phyloP scores from a whole-genome alignment of 345 rosid species.

The Camelina laxa region DNA sequence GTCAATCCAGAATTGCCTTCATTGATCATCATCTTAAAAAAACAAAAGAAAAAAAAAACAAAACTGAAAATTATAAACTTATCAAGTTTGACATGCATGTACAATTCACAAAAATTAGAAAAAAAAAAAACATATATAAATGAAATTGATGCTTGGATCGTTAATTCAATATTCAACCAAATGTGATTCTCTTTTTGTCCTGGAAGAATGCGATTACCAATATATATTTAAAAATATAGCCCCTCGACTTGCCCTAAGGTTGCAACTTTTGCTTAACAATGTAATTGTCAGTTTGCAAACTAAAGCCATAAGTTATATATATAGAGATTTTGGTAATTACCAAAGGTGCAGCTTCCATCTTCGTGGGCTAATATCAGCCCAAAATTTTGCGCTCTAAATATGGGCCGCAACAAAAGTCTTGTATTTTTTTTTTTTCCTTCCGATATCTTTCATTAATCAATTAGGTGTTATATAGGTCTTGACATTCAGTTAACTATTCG shows the following conservation, averaged over 20 bases:
- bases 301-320: too few species aligned
- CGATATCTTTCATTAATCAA: too few species aligned
- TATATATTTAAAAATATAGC: background rate
- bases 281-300: too few species aligned
- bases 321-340: too few species aligned
- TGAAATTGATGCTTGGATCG: background rate
- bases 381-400: background rate
- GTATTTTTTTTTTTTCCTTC: too few species aligned
- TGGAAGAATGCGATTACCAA: background rate
- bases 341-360: background rate
- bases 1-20: background rate
- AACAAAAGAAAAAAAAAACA: too few species aligned
- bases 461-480: too few species aligned
- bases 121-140: background rate
- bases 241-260: too few species aligned
- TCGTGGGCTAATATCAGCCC: constrained; percentile 20
- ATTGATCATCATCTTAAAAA: background rate
- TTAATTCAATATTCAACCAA: background rate
- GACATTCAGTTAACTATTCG: too few species aligned
- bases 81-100: background rate
- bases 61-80: too few species aligned
- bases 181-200: background rate
- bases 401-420: background rate
- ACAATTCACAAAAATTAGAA: background rate
- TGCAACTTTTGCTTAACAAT: too few species aligned